Percentiles rank a stretch among this genome's conserved stretches.
Conservation (phyloP, 2,329 filamentous ascomycete species). For the Cladosporium austrohemisphaericum region DNA sequence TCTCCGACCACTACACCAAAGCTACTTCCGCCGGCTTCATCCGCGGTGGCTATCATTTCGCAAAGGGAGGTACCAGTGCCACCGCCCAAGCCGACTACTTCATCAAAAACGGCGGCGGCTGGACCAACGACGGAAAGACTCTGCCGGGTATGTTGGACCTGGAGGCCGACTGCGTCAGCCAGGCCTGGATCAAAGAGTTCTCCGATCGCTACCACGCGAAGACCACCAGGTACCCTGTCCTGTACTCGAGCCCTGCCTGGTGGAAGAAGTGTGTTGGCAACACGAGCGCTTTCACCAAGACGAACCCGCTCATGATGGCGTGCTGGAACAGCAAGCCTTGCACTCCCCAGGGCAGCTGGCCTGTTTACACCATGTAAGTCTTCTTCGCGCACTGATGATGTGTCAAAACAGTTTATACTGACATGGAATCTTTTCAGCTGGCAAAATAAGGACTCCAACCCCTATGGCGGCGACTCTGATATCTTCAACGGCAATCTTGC, state of each 20-base stretch:
- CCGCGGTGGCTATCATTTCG: constrained; percentile 57
- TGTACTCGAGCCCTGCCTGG: constrained; percentile 54
- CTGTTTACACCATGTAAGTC: constrained; percentile 45
- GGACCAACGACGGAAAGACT: constrained; percentile 52
- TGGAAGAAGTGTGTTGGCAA: constrained; percentile 54
- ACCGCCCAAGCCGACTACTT: constrained; percentile 52
- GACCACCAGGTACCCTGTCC: constrained; percentile 49
- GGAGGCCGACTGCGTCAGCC: constrained; percentile 47
- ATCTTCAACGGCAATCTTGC: constrained; percentile 47
- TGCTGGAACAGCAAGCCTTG: constrained; percentile 14
- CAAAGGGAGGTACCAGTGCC: constrained; percentile 46
- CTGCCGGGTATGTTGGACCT: constrained; percentile 57
- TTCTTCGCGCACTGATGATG: no score
- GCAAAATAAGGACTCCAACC: constrained; percentile 50
- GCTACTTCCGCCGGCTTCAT: constrained; percentile 52
- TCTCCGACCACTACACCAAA: constrained; percentile 48
- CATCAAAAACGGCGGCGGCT: constrained; percentile 52
- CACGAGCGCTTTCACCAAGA: constrained; percentile 43
- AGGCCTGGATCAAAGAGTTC: constrained; percentile 53
- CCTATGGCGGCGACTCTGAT: constrained; percentile 53
- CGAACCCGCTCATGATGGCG: constrained; percentile 16
- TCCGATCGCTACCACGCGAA: constrained; percentile 47
- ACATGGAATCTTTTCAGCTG: constrained; percentile 31
- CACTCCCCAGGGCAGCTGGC: constrained; percentile 44
- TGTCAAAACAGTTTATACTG: no score